These are phyloP conservation scores for Cudoniella acicularis DNA, from an alignment of 495 filamentous ascomycete species.

Conservation along the genomic window DNA sequence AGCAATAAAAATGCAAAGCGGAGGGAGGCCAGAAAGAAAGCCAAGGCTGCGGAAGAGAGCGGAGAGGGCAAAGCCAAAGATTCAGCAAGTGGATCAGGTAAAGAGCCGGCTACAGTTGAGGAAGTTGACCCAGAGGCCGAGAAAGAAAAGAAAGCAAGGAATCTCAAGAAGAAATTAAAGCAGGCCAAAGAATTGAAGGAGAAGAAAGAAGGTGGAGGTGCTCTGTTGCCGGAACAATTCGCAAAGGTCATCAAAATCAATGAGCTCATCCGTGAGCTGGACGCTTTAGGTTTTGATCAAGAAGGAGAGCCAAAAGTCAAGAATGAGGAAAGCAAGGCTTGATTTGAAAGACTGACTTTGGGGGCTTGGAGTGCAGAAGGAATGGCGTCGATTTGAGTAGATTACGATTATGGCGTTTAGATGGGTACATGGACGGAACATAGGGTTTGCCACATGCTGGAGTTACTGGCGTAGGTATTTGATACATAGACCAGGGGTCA, in stretches of 20 bases:
- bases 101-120: constrained; percentile 24
- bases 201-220: constrained; percentile 84
- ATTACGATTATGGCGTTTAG: no score
- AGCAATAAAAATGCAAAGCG: constrained; percentile 94
- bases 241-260: constrained; percentile 97
- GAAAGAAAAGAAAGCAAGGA: constrained; percentile 87
- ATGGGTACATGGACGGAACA: no score
- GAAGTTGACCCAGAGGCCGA: constrained; percentile 66
- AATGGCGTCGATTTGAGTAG: not conserved
- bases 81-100: constrained; percentile 25
- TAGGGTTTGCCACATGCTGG: no score
- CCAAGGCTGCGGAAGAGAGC: constrained; percentile 52
- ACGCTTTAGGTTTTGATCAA: constrained; percentile 76
- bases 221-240: constrained; percentile 87
- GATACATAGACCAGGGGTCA: no score
- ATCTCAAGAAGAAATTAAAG: constrained; percentile 91
- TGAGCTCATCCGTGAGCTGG: constrained; percentile 85
- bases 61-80: constrained; percentile 37
- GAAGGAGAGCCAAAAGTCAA: constrained; percentile 39
- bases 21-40: constrained; percentile 83
- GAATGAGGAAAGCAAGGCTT: not conserved
- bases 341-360: not conserved
- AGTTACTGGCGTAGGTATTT: no score
- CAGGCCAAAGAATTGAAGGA: constrained; percentile 87
- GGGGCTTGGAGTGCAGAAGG: not conserved